phyloP scores from a whole-genome alignment of 2,329 filamentous ascomycete genomes.

The Cytospora paraplurivora region DNA sequence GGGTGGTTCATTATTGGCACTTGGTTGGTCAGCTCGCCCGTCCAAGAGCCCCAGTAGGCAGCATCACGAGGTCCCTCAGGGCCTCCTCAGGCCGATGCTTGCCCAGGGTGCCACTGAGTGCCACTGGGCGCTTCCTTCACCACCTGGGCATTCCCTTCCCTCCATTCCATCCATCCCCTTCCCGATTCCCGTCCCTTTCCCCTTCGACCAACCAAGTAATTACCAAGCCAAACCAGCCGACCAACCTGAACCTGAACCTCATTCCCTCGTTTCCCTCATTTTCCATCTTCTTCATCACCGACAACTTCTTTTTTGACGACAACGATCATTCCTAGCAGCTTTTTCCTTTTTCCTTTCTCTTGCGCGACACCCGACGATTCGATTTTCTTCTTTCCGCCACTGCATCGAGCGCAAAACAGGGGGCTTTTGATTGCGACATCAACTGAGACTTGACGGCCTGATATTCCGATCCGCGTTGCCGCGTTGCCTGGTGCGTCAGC shows the following conservation, averaged over 20 bases:
- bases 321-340: constrained; percentile 3
- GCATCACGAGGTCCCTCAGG: too few species aligned
- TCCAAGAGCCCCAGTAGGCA: too few species aligned
- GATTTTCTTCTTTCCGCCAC: neutral
- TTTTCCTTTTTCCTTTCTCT: neutral
- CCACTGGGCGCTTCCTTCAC: neutral
- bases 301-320: neutral
- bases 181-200: neutral
- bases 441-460: neutral
- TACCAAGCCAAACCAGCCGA: neutral
- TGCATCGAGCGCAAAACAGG: neutral
- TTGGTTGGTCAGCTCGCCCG: too few species aligned
- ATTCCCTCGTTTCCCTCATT: constrained; percentile 15
- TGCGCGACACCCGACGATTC: neutral
- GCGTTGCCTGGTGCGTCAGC: constrained; percentile 28
- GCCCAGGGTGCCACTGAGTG: neutral
- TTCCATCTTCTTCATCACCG: neutral
- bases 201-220: neutral
- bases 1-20: too few species aligned
- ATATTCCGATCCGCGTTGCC: neutral
- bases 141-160: too few species aligned
- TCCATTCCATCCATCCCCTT: constrained; percentile 11
- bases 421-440: constrained; percentile 1
- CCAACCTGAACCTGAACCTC: constrained; percentile 14
- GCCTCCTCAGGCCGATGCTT: too few species aligned